phyloP scores from a whole-genome alignment of 2,329 filamentous ascomycete genomes.

The Triangularia setosa region DNA sequence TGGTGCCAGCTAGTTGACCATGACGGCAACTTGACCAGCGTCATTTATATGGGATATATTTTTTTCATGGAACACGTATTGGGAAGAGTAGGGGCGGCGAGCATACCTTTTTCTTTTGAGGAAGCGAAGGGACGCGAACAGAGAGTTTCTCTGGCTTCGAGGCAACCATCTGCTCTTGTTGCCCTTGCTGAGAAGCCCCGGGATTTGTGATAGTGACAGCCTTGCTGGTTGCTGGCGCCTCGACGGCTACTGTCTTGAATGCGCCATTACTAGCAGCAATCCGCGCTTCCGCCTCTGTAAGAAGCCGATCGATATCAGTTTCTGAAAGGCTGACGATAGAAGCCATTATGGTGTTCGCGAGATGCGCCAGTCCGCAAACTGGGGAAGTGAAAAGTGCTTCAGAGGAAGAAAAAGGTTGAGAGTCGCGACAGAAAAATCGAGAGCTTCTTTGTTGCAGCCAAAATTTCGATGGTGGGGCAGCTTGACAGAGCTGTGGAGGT shows the following conservation, averaged over 20 bases:
- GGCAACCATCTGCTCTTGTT: slow-evolving; percentile 12
- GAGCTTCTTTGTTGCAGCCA: slow-evolving; percentile 1
- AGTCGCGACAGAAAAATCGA: slow-evolving; percentile 7
- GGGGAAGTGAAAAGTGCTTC: slow-evolving; percentile 1
- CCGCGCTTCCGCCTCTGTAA: slow-evolving; percentile 38
- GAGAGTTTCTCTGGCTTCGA: slow-evolving; percentile 28
- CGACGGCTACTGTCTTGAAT: slow-evolving; percentile 12
- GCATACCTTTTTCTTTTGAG: slow-evolving; percentile 33
- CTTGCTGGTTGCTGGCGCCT: slow-evolving; percentile 9
- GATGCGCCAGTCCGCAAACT: slow-evolving; percentile 5
- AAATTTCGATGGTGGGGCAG: slow-evolving; percentile 7
- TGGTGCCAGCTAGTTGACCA: slow-evolving; percentile 68
- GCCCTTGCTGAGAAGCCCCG: slow-evolving; percentile 18
- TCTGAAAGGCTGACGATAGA: slow-evolving; percentile 30
- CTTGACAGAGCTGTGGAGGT: not conserved
- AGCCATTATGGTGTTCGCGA: slow-evolving; percentile 24
- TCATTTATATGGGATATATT: slow-evolving; percentile 70
- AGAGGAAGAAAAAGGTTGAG: not conserved
- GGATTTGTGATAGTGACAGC: slow-evolving; percentile 16
- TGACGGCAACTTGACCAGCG: slow-evolving; percentile 73
- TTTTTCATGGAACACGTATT: slow-evolving; percentile 63
- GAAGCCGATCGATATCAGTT: slow-evolving; percentile 35
- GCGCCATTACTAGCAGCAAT: slow-evolving; percentile 28
- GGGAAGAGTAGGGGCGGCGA: not conserved
- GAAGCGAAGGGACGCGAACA: slow-evolving; percentile 29